A percentile compares a stretch with the other conserved stretches of the same genome.
Evolutionary conservation across 2,329 filamentous ascomycete genomes (phyloP).

Genomic region (Dissoconium aciculare): DNA sequence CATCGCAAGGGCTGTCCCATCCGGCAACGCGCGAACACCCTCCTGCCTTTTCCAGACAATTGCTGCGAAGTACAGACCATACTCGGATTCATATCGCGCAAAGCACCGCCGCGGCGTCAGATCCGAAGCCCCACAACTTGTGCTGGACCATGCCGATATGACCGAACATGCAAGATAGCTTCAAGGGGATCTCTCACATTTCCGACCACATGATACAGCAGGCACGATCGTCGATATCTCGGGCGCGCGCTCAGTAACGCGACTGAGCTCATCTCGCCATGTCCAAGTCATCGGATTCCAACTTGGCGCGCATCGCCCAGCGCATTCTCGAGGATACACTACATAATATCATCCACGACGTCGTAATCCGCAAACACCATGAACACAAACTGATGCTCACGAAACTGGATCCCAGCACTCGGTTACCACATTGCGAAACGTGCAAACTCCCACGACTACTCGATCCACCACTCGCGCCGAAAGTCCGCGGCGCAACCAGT

Average conservation of each 20-base stretch:
- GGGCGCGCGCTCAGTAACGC: background rate
- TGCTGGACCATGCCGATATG: no score
- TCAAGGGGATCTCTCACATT: no score
- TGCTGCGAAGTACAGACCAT: no score
- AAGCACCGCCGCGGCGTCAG: no score
- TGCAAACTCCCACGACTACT: constrained; percentile 62
- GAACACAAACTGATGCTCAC: constrained; percentile 67
- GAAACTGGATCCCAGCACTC: constrained; percentile 54
- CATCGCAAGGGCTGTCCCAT: no score
- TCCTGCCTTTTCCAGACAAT: no score
- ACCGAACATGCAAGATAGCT: no score
- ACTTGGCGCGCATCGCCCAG: constrained; percentile 30
- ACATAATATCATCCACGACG: constrained; percentile 62
- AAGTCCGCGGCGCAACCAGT: constrained; percentile 19
- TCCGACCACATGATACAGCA: no score
- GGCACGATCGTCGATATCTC: background rate
- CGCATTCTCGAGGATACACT: constrained; percentile 59
- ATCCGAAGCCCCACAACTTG: no score
- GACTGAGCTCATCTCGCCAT: background rate
- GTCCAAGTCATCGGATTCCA: constrained; percentile 26
- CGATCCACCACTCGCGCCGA: constrained; percentile 47
- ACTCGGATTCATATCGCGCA: no score
- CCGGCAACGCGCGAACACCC: no score
- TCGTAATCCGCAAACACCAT: constrained; percentile 59
- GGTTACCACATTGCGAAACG: constrained; percentile 57